Evolutionary conservation across 2,329 filamentous ascomycete species (phyloP), one percentile per base, ranked within the genome.

Genomic region (Myriangium duriaei): DNA sequence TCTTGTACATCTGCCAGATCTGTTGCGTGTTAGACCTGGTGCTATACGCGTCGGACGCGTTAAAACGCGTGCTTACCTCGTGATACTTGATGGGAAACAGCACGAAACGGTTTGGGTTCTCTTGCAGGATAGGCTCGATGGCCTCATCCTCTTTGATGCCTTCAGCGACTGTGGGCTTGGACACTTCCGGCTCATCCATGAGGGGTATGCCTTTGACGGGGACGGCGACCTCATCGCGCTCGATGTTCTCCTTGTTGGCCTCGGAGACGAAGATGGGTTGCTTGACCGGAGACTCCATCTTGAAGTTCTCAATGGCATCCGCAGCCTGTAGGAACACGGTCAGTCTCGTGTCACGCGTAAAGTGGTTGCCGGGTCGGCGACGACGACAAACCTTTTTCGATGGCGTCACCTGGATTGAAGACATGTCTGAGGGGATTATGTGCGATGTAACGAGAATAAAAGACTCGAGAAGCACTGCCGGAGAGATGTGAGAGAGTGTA

Each of bases 1-100:
- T 96, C 78, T 98, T 98, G 77, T 98, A 98, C 88, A 96, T 96
- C 65, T 96, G 88, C 91, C 91, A 98, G 64, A 95, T 92, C 87
- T 95, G 52, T 59, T 32, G 31, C 19, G 17, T 31, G 21, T 34
- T 14, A 24, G 26, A 41, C 58, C 72, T 57, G 71, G 64, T 52
- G 30, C 34, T 17, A 14, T 11, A 32, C 29, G 21, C 3, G 79
- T 71, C 81, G 71, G 71, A 84, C 79, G 78, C 81, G 81, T 79
- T 41, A 28, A 34, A 28, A 50, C 65, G 68, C 15, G 35, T 10
- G 73, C 84, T 64, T 67, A 95, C 88, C 80, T 96, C 88, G 56
- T 96, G 87, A 67, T 96, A 95, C 72, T 95, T 95, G 64, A 98
- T 94, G 49, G 91, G 91, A 68, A 98, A 98, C 45, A 98, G 74